These are phyloP conservation scores for Prunus yedoensis DNA, from an alignment of 331 rosid genomes.

Conservation along the genomic window DNA sequence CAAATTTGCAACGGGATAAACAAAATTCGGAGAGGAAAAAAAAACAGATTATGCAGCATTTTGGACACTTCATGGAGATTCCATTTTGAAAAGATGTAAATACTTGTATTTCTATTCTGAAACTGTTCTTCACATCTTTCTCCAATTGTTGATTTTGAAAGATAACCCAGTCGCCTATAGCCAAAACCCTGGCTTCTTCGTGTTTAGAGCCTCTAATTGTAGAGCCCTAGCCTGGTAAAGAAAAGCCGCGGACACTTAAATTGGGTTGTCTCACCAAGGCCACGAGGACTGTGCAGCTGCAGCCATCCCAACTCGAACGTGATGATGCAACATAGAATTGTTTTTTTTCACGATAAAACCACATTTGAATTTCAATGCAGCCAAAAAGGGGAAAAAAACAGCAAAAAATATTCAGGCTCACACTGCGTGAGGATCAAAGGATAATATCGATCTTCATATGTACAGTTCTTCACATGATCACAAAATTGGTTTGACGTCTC, in stretches of 20 bases:
- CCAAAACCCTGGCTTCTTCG: background rate
- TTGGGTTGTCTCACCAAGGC: constrained; percentile 6
- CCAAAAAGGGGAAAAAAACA: background rate
- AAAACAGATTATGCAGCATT: background rate
- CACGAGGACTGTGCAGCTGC: constrained; percentile 1
- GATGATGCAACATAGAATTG: background rate
- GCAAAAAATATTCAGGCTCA: background rate
- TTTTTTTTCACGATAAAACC: background rate
- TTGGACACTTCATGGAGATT: background rate
- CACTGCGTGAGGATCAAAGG: constrained; percentile 18
- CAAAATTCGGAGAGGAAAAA: background rate
- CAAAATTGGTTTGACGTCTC: constrained; percentile 69
- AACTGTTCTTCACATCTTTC: constrained; percentile 9
- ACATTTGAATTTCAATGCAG: background rate
- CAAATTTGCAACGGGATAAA: background rate
- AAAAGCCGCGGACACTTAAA: background rate
- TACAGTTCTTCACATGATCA: constrained; percentile 50
- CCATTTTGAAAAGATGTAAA: background rate
- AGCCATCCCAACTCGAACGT: constrained; percentile 2
- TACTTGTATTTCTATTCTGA: constrained; percentile 4
- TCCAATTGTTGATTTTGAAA: background rate
- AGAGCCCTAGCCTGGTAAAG: background rate
- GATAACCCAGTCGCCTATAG: background rate
- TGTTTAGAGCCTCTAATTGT: background rate
- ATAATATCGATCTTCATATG: constrained; percentile 25